These are phyloP conservation scores for Solanum lycopersicoides DNA, from an alignment of 257 asterid species.

Conservation along the genomic window DNA sequence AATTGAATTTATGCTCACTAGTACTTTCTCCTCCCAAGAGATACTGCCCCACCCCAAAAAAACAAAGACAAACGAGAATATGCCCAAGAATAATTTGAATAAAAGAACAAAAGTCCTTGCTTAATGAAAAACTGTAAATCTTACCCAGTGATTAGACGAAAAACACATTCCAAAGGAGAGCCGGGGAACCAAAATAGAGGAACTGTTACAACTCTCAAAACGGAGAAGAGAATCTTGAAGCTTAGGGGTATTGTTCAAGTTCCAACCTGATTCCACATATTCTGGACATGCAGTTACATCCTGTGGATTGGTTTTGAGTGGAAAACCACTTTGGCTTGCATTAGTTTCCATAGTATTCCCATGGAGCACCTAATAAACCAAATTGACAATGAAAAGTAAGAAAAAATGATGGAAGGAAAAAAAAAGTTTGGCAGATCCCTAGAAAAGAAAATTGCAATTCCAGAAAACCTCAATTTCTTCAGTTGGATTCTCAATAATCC, in stretches of 20 bases:
- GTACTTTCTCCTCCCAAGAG: not conserved
- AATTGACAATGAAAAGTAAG: constrained; percentile 12
- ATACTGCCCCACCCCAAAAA: not conserved
- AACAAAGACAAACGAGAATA: not conserved
- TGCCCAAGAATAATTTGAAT: not conserved
- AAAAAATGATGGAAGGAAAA: not conserved
- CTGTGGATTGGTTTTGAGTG: constrained; percentile 14
- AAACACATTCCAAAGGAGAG: constrained; percentile 77
- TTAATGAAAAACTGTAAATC: constrained; percentile 3
- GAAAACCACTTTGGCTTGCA: constrained; percentile 45
- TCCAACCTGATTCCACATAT: constrained; percentile 63
- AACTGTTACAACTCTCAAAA: constrained; percentile 31
- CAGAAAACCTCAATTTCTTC: constrained; percentile 68
- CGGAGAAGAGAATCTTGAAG: constrained; percentile 72
- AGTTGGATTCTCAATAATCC: constrained; percentile 55
- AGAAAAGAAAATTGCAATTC: constrained; percentile 1
- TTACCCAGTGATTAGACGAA: constrained; percentile 77
- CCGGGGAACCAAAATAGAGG: constrained; percentile 39
- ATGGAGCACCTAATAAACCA: constrained; percentile 53
- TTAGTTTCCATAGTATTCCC: constrained; percentile 25
- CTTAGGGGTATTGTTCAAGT: constrained; percentile 53
- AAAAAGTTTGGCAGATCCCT: not conserved
- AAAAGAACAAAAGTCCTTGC: not conserved
- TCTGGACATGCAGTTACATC: constrained; percentile 16
- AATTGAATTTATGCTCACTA: not conserved